Base-by-base conservation (phyloP, 352 stramenopile genomes). In the Hyphochytrium catenoides region DNA sequence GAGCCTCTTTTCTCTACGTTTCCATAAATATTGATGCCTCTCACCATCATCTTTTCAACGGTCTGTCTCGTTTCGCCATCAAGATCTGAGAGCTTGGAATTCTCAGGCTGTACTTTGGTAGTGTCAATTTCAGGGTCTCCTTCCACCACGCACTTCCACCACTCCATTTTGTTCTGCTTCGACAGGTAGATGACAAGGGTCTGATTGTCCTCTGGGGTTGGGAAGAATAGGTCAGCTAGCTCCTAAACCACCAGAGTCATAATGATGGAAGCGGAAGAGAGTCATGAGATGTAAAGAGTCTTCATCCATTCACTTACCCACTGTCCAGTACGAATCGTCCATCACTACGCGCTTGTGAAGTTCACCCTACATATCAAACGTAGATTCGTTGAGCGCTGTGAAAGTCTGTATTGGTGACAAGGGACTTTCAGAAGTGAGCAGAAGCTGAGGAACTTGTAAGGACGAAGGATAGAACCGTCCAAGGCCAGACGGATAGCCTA, bases 31-130 rank as follows among this genome's bases (percentile, higher is more conserved):
- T n/a, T n/a, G n/a, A 26, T 23, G 27, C 27, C 3, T 14, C 3
- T 57, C 85, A 67, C 78, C 92, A 98, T 98, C 92, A 99, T 98
- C 49, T 99, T 99, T 59, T 98, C 92, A 12, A 99, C 92, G 2
- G 92, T 98, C 50, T 96, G 77, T 25, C 91, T 64, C 15, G 90
- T 98, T 36, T 98, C 92, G 3, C 85, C 77, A 56, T 99, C 91
- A 41, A 99, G 55, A 54, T 99, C 92, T 12, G 45, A 63, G 15
- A 99, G 65, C 50, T 96, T 94, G 8, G 79, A 96, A 59, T 95
- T 98, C 63, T 99, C 92, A 0, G 92, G 92, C 46, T 96, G 82
- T 31, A 97, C 84, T 50, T 95, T 96, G 43, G 84, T 78, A 22
- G 93, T 94, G 59, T 99, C 74, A 54, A 99, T 98, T 53, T 92